Base-by-base conservation (phyloP, 495 filamentous ascomycete genomes). In the Cetradonia linearis region DNA sequence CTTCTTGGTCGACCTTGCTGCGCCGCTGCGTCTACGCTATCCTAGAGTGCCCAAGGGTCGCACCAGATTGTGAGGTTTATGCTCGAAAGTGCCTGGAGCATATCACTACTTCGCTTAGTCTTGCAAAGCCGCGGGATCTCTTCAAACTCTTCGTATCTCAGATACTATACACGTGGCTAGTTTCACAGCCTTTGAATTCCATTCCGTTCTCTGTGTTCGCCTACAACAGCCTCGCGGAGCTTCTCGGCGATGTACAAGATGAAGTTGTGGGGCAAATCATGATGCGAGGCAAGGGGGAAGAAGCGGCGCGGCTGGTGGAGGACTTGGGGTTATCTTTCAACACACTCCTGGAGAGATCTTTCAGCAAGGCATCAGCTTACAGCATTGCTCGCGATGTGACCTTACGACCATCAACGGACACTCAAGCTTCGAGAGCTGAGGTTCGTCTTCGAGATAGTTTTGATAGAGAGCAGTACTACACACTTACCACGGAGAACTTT, bases 71-170 rank as follows among this genome's bases (percentile, higher is more conserved):
- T 25, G 71, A 79, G 47, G 72, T 71, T 38, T 86, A 96, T 72
- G 90, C 92, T 2, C 78, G 78, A 52, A 79, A 77, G 54, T 91
- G 88, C 66, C 71, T 95, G 48, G 63, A 62, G n/a, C 74, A 78
- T 48, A 80, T 96, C 28, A 81, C 90, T 6, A 73, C 69, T 46
- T 73, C 78, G 7, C 76, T 95, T 40, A 75, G 80, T 3, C 79
- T 96, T 37, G 67, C 74, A 37, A 76, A 80, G 42, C 75, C 87
- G 1, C 79, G 78, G 65, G 78, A 83, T 44, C 69, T 99, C 4
- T 96, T 97, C 69, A 78, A 76, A n/a, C 77, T 97, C 4, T 97
- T 96, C 67, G 83, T 87, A 20, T 84, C 91, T 27, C 94, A 99
- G 69, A 78, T 97, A n/a, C 75, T 97, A 5, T 95, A 88, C 69